phyloP scores from a whole-genome alignment of 2,329 filamentous ascomycete genomes.

The Penicillium crustosum region DNA sequence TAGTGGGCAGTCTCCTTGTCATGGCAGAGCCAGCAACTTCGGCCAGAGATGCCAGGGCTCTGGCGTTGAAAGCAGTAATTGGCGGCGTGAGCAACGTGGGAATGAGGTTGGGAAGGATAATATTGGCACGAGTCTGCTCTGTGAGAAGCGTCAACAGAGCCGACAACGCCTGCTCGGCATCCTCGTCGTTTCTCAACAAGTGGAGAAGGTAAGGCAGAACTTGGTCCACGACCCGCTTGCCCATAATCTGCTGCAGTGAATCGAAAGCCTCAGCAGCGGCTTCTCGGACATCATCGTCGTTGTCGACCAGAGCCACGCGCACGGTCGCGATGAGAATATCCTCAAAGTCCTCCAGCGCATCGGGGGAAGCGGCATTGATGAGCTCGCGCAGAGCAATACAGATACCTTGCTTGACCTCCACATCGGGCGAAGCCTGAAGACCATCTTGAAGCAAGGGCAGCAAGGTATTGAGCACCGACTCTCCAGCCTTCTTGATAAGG shows the following conservation, averaged over 20 bases:
- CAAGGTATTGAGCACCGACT: conserved; percentile 83
- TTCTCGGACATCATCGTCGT: conserved; percentile 85
- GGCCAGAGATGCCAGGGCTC: conserved; percentile 86
- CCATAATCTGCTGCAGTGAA: conserved; percentile 85
- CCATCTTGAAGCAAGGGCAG: conserved; percentile 91
- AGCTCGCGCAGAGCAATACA: conserved; percentile 94
- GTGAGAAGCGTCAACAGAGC: conserved; percentile 92
- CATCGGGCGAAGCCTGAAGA: conserved; percentile 81
- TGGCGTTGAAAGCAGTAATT: conserved; percentile 92
- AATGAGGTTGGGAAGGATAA: conserved; percentile 93
- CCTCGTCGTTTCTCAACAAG: conserved; percentile 78
- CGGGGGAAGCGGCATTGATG: conserved; percentile 81
- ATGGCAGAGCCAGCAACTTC: conserved; percentile 88
- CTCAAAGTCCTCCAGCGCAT: conserved; percentile 90
- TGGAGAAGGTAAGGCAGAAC: conserved; percentile 89
- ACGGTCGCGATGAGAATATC: conserved; percentile 94
- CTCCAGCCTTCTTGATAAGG: conserved; percentile 93
- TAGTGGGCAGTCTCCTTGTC: conserved; percentile 83
- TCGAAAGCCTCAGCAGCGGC: conserved; percentile 97
- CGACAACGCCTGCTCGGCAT: conserved; percentile 88
- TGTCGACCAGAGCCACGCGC: conserved; percentile 86
- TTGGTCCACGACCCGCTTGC: conserved; percentile 92
- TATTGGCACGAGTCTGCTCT: conserved; percentile 88
- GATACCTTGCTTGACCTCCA: conserved; percentile 93
- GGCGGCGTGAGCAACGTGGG: conserved; percentile 87